A percentile compares a stretch with the other conserved stretches of the same genome.
These are phyloP conservation scores for Lyophyllum semitale DNA, from an alignment of 768 basidiomycete genomes.

Conservation along the genomic window DNA sequence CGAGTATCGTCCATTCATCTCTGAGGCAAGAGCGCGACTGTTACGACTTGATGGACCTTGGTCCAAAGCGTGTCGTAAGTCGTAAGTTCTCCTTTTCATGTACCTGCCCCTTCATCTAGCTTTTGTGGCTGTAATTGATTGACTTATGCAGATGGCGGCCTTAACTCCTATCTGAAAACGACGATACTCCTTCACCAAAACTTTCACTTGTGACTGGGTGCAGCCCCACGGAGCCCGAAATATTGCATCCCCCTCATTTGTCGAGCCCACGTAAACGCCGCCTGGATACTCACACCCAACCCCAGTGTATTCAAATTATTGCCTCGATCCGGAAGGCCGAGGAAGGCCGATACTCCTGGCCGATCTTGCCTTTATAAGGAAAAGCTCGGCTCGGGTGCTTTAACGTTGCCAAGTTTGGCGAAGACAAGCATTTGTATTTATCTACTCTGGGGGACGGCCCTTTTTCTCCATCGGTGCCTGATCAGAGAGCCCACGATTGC, in stretches of 20 bases:
- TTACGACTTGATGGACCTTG: neutral
- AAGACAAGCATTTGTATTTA: neutral
- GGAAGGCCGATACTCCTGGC: neutral
- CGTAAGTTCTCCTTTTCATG: neutral
- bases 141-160: too few relatives aligned
- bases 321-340: neutral
- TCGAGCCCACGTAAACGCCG: neutral
- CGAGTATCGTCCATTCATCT: neutral
- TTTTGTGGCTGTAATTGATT: too few relatives aligned
- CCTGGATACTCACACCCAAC: neutral
- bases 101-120: neutral
- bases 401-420: neutral
- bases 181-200: too few relatives aligned
- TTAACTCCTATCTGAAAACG: too few relatives aligned
- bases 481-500: neutral
- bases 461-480: constrained; percentile 2
- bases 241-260: neutral
- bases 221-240: neutral
- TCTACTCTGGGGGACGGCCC: neutral
- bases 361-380: neutral
- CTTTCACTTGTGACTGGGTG: neutral
- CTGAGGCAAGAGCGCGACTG: neutral
- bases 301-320: neutral
- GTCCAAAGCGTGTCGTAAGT: neutral
- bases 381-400: neutral